Conservation (phyloP, 1,284 basidiomycete species). For the Trichosporon sp. region DNA sequence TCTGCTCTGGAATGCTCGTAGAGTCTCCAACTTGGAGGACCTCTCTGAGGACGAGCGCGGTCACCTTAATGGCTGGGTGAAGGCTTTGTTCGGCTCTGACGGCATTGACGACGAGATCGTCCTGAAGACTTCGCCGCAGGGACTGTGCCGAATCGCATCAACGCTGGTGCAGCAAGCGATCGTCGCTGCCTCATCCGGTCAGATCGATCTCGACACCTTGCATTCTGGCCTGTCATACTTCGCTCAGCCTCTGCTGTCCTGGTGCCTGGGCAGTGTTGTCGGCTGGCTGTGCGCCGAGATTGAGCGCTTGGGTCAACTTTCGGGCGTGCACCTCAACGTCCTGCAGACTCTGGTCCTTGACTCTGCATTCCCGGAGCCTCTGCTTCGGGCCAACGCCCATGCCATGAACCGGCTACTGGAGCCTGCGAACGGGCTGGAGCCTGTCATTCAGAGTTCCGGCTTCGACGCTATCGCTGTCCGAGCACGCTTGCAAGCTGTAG, state of each 20-base stretch:
- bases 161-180: constrained; percentile 53
- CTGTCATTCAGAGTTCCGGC: constrained; percentile 34
- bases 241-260: constrained; percentile 52
- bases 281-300: constrained; percentile 46
- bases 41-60: constrained; percentile 37
- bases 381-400: constrained; percentile 30
- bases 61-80: constrained; percentile 44
- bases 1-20: constrained; percentile 31
- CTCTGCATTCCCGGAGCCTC: constrained; percentile 33
- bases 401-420: constrained; percentile 29
- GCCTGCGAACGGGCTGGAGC: constrained; percentile 26
- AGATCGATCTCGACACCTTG: constrained; percentile 52
- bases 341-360: constrained; percentile 40
- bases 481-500: constrained; percentile 22
- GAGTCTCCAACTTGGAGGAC: constrained; percentile 32
- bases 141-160: constrained; percentile 48
- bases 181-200: constrained; percentile 45
- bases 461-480: constrained; percentile 31
- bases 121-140: constrained; percentile 48
- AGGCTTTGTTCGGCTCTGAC: constrained; percentile 45
- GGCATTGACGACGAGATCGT: constrained; percentile 48
- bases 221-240: constrained; percentile 53
- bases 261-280: constrained; percentile 51
- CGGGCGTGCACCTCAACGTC: constrained; percentile 42
- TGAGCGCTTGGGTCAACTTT: constrained; percentile 37